These are phyloP conservation scores for Endoconidiophora laricicola DNA, from an alignment of 2,329 filamentous ascomycete genomes.

Conservation along the genomic window DNA sequence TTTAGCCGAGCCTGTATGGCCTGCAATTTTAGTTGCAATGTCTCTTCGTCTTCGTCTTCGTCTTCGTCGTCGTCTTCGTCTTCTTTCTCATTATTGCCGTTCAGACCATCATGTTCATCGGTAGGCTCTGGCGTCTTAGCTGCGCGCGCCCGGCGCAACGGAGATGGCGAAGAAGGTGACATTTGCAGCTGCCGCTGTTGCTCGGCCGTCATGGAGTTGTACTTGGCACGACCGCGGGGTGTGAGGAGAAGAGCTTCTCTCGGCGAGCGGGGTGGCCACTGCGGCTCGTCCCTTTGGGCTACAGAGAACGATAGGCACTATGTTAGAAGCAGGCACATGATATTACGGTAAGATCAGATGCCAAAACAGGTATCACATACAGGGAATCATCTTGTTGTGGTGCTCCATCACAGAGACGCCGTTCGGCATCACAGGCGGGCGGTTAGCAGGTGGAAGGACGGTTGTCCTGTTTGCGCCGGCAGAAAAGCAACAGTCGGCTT, in stretches of 20 bases:
- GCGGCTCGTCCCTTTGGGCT: slow-evolving; percentile 24
- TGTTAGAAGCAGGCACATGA: neutral
- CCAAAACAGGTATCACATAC: slow-evolving; percentile 14
- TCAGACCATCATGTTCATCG: slow-evolving; percentile 19
- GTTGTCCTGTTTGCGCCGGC: neutral
- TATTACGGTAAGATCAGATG: slow-evolving; percentile 11
- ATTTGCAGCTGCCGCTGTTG: slow-evolving; percentile 40
- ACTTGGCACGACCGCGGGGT: slow-evolving; percentile 62
- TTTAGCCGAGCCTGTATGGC: slow-evolving; percentile 79
- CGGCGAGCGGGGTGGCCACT: slow-evolving; percentile 52
- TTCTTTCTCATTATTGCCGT: slow-evolving; percentile 46
- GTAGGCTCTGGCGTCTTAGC: slow-evolving; percentile 13
- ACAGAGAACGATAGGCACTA: slow-evolving; percentile 16
- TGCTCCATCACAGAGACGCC: slow-evolving; percentile 11
- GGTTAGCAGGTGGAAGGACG: neutral
- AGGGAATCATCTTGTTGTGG: slow-evolving; percentile 11
- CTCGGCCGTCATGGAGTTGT: slow-evolving; percentile 22
- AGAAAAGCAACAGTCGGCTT: no score
- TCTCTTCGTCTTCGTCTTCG: slow-evolving; percentile 77
- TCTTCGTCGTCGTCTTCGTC: slow-evolving; percentile 49
- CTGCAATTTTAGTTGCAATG: slow-evolving; percentile 65
- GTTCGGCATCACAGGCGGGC: slow-evolving; percentile 5
- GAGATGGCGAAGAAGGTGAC: slow-evolving; percentile 52
- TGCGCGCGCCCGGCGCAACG: slow-evolving; percentile 20
- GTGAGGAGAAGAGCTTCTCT: slow-evolving; percentile 49